A percentile compares a stretch with the other conserved stretches of the same genome.
phyloP scores from a whole-genome alignment of 495 filamentous ascomycete genomes.

The Talaromyces liani region DNA sequence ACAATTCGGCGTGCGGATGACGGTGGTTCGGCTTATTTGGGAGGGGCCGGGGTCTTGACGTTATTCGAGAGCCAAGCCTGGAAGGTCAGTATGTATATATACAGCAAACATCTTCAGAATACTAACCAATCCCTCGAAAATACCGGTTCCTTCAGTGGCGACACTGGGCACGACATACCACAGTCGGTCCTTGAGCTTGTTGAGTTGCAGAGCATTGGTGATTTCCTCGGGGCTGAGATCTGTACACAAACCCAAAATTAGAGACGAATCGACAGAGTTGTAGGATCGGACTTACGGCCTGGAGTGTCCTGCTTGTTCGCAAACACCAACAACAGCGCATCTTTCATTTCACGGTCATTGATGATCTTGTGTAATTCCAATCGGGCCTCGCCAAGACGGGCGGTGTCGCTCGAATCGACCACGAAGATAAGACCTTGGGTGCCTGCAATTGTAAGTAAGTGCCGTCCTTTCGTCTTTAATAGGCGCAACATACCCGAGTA shows the following conservation, averaged over 20 bases:
- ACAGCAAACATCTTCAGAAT: background rate
- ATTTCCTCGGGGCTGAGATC: slow-evolving; percentile 84
- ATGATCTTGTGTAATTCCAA: slow-evolving; percentile 92
- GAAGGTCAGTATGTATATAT: background rate
- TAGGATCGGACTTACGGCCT: slow-evolving; percentile 53
- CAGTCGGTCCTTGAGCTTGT: slow-evolving; percentile 79
- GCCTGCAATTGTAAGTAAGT: slow-evolving; percentile 27
- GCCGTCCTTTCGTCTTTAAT: too few species aligned
- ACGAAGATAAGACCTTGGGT: slow-evolving; percentile 98
- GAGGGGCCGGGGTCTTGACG: slow-evolving; percentile 62
- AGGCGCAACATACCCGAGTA: slow-evolving; percentile 60
- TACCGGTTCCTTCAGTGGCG: slow-evolving; percentile 86
- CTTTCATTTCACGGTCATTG: slow-evolving; percentile 96
- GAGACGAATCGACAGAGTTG: background rate
- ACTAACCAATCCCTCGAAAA: slow-evolving; percentile 85
- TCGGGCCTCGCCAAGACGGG: slow-evolving; percentile 80
- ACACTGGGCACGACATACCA: slow-evolving; percentile 97
- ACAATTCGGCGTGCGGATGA: background rate
- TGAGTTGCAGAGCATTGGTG: slow-evolving; percentile 75
- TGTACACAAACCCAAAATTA: slow-evolving; percentile 23
- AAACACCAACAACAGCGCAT: slow-evolving; percentile 87
- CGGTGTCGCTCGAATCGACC: slow-evolving; percentile 83
- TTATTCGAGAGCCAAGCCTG: slow-evolving; percentile 90
- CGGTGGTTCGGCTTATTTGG: slow-evolving; percentile 28
- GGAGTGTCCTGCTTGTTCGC: slow-evolving; percentile 96